Percentiles rank a stretch among this genome's conserved stretches.
Conservation (phyloP, 164 flowering plant genomes). For the Protea cynaroides region DNA sequence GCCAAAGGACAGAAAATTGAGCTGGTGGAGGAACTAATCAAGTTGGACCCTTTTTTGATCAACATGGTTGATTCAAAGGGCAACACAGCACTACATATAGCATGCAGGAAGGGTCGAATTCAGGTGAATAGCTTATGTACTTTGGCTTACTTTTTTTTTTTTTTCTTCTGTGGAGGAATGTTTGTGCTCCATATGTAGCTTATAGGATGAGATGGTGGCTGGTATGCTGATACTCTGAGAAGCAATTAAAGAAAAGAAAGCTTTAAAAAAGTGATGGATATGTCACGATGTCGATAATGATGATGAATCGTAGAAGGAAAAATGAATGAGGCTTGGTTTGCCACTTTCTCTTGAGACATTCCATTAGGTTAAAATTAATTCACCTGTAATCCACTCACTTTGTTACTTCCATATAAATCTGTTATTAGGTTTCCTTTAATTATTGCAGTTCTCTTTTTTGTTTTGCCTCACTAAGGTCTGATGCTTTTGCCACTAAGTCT, state of each 20-base stretch:
- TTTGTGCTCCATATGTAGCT: no score
- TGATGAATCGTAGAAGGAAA: background rate
- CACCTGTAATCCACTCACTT: background rate
- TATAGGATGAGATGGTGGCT: background rate
- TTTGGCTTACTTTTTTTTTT: no score
- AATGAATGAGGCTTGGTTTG: background rate
- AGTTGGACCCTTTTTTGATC: constrained; percentile 41
- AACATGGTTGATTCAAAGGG: constrained; percentile 82
- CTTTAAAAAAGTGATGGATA: no score
- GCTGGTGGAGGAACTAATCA: constrained; percentile 70
- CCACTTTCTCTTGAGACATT: background rate
- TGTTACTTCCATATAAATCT: no score
- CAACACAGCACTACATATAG: constrained; percentile 80
- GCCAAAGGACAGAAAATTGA: constrained; percentile 77
- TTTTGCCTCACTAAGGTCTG: no score
- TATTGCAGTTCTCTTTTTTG: background rate
- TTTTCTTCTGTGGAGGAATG: background rate
- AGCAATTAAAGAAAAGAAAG: no score
- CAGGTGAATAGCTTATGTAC: constrained; percentile 38
- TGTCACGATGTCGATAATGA: background rate
- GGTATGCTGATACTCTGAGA: background rate
- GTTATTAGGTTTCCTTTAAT: background rate
- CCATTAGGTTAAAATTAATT: background rate
- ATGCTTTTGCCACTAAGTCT: no score
- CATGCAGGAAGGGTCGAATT: constrained; percentile 73